Base-by-base conservation (phyloP, 108 stramenopile species). In the Pseudonitzschia multistriata region DNA sequence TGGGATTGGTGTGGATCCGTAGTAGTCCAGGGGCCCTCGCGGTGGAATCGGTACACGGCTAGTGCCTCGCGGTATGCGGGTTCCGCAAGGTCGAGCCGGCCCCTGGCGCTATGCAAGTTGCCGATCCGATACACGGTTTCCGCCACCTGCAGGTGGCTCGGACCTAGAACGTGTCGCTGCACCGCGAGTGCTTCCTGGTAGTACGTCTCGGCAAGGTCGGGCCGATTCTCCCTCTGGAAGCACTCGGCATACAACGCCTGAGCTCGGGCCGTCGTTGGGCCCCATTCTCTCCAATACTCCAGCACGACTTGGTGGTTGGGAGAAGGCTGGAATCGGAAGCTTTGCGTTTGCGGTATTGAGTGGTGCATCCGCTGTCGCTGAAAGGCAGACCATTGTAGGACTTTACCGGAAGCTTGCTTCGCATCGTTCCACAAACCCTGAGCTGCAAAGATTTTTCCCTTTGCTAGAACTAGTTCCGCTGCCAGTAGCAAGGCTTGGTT, bases 111-210 rank as follows among this genome's bases (percentile, higher is more conserved):
- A 24, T 64, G 1, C 15, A 64, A 5, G 63, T 64, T 64, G 10
- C 63, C 63, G 21, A 64, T 64, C 63, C 42, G 39, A 24, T 64
- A 47, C 39, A 64, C 21, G 22, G 63, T 64, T 24, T 64, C 63
- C 1, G 63, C 63, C 21, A 45, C 40, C 34, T 64, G 42, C n/a
- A 48, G 10, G 0, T 45, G 40, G 21, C 28, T 11, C 4, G 30
- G 33, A 21, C 63, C 40, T 1, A 45, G n/a, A 14, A 28, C 14
- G 22, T 0, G 11, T 4, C 15, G 6, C 37, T 64, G 63, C 2
- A 45, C 34, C 21, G 27, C 2, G 3, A 64, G 42, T 7, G 40
- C 63, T 15, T 64, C 63, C 3, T 64, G 63, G n/a, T 45, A 64
- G 15, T 31, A 64, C 37, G 8, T 10, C 63, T 45, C 47, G 37